Conservation (phyloP, 352 stramenopile species). For the Pythium vanterpoolii region DNA sequence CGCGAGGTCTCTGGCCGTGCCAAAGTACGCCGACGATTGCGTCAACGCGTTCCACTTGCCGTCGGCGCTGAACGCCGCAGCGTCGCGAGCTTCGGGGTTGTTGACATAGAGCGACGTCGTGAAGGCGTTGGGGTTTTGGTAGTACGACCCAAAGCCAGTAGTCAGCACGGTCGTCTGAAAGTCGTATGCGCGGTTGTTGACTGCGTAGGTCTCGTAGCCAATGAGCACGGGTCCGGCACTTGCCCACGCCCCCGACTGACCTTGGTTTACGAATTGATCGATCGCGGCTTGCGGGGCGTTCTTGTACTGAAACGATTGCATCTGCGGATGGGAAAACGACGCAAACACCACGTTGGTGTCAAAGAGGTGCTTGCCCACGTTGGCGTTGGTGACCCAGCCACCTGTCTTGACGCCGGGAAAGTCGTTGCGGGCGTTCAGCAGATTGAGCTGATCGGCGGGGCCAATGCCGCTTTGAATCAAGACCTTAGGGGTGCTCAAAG, state of each 20-base stretch:
- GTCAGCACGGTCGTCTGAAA: constrained; percentile 60
- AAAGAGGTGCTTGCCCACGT: constrained; percentile 60
- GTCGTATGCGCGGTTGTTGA: constrained; percentile 52
- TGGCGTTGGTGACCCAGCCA: constrained; percentile 42
- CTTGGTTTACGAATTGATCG: constrained; percentile 52
- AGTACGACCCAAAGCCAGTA: constrained; percentile 40
- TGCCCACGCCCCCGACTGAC: constrained; percentile 34
- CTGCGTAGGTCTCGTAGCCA: constrained; percentile 53
- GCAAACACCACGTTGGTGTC: constrained; percentile 51
- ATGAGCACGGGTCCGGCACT: constrained; percentile 53
- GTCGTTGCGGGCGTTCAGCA: constrained; percentile 20
- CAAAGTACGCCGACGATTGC: not conserved
- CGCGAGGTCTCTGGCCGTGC: constrained; percentile 59
- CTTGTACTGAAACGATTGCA: constrained; percentile 43
- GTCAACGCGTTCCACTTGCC: not conserved
- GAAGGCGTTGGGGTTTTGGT: constrained; percentile 31
- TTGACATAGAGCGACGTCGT: constrained; percentile 54
- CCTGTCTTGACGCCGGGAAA: constrained; percentile 2
- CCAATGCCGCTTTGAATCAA: constrained; percentile 81
- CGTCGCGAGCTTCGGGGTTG: constrained; percentile 53
- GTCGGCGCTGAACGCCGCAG: constrained; percentile 41
- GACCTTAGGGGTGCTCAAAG: constrained; percentile 72
- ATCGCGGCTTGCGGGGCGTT: constrained; percentile 31
- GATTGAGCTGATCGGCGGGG: constrained; percentile 43
- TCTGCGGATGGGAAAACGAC: constrained; percentile 53